A percentile compares a stretch with the other conserved stretches of the same genome.
These are phyloP conservation scores for Gossypium gossypioides DNA, from an alignment of 441 rosid genomes.

Conservation along the genomic window DNA sequence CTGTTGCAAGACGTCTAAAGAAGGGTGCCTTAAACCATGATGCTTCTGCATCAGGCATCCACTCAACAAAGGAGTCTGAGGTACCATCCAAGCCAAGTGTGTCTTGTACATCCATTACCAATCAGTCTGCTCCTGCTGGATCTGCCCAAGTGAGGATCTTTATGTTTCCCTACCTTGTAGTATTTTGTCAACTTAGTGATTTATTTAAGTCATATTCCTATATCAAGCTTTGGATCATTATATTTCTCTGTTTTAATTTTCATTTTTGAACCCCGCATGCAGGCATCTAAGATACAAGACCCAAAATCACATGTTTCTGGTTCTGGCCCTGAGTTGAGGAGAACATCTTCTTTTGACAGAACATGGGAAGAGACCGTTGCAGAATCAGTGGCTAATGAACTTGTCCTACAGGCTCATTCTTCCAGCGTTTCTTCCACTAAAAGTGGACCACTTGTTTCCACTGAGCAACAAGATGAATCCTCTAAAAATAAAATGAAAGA, in stretches of 20 bases:
- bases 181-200: background rate
- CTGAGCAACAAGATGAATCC: constrained; percentile 68
- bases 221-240: background rate
- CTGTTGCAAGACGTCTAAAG: constrained; percentile 80
- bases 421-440: constrained; percentile 33
- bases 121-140: constrained; percentile 31
- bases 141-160: constrained; percentile 33
- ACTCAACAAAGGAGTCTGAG: constrained; percentile 52
- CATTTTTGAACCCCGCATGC: constrained; percentile 10
- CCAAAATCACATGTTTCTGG: constrained; percentile 35
- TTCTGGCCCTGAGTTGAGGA: constrained; percentile 56
- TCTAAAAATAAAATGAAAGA: constrained; percentile 63
- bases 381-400: constrained; percentile 85
- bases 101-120: constrained; percentile 23
- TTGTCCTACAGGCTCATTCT: constrained; percentile 41
- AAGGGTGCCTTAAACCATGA: constrained; percentile 59
- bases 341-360: constrained; percentile 92
- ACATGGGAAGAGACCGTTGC: constrained; percentile 94
- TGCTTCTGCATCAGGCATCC: constrained; percentile 44
- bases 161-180: constrained; percentile 5
- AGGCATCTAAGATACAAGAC: constrained; percentile 29
- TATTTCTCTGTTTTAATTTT: background rate
- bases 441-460: constrained; percentile 31
- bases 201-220: background rate
- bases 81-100: constrained; percentile 37